These are phyloP conservation scores for Dactylonectria estremocensis DNA, from an alignment of 2,329 filamentous ascomycete species.

Conservation along the genomic window DNA sequence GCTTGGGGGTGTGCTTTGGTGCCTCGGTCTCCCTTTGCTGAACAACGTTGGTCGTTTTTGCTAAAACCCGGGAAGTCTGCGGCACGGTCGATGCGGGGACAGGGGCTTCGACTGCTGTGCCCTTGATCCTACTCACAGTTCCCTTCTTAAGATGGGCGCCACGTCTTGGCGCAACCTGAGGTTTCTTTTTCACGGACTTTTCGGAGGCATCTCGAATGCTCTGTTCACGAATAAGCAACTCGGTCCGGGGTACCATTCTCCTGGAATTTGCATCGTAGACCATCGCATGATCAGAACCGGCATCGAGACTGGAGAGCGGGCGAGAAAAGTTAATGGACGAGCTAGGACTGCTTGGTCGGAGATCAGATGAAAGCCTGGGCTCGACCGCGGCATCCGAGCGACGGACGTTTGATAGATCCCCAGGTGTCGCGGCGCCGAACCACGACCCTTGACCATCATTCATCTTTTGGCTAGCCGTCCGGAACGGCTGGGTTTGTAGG, in stretches of 20 bases:
- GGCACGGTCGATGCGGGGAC: slow-evolving; percentile 40
- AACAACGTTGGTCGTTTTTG: slow-evolving; percentile 6
- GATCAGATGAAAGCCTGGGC: slow-evolving; percentile 49
- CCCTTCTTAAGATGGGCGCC: slow-evolving; percentile 67
- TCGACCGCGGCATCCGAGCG: slow-evolving; percentile 60
- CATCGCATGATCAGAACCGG: slow-evolving; percentile 61
- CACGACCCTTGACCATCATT: slow-evolving; percentile 62
- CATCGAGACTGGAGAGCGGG: slow-evolving; percentile 62
- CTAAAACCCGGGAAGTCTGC: slow-evolving; percentile 39
- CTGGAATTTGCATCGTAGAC: slow-evolving; percentile 78
- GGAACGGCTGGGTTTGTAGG: slow-evolving; percentile 65
- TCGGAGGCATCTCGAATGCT: slow-evolving; percentile 57
- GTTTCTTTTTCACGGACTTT: slow-evolving; percentile 58
- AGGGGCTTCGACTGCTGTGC: slow-evolving; percentile 59
- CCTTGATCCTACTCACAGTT: slow-evolving; percentile 66
- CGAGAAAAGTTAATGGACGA: slow-evolving; percentile 74
- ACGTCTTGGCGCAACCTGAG: slow-evolving; percentile 56
- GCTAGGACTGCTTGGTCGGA: slow-evolving; percentile 62
- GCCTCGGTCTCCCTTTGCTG: slow-evolving; percentile 21
- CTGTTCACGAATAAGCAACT: slow-evolving; percentile 61
- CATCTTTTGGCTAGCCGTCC: slow-evolving; percentile 68
- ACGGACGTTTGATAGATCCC: slow-evolving; percentile 62
- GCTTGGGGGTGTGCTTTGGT: slow-evolving; percentile 1
- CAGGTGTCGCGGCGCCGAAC: slow-evolving; percentile 63
- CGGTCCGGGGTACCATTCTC: slow-evolving; percentile 69